Evolutionary conservation across 495 filamentous ascomycete species (phyloP), one percentile per base, ranked within the genome.

Genomic region (Penicillium bovifimosum): DNA sequence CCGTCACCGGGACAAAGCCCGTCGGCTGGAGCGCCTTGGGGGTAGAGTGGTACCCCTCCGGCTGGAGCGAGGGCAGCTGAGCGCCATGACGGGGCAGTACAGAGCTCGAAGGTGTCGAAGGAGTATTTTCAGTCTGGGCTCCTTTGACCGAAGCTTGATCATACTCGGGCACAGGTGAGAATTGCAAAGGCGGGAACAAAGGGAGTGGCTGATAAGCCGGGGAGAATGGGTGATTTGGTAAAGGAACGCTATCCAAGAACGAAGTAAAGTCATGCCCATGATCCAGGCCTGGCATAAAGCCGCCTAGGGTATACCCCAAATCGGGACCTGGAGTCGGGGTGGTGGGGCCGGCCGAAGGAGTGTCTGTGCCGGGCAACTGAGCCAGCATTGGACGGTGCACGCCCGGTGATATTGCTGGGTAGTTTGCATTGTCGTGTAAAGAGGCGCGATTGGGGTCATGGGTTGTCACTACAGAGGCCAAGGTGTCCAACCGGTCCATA

Each of bases 181-280:
- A 69, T 2, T 60, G 60, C 26, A 74, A 54, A 0, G 68, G 48
- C 2, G 69, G 70, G 26, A 74, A 72, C 13, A 74, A 41, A 1
- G 70, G 70, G 8, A 74, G 56, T 13, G 70, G 69, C 41, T 74
- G 70, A 36, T 71, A 72, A 9, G 65, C 64, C 0, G 69, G 69
- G 1, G 70, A 74, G 42, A 65, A 74, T 8, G 70, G 67, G 20
- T 74, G 67, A 33, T 63, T 74, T 0, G 70, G 70, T 11, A 74
- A 50, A 2, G 70, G 64, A 11, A 74, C 66, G 38, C 69, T 72
- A 40, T 74, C 70, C n/a, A 74, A 49, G 32, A 74, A 74, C 0
- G 70, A 70, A 1, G 70, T 72, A 36, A 74, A 74, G 41, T 74
- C 70, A 35, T 69, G 67, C 5, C 63, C 68, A 10, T 66, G 63